Base-by-base conservation (phyloP, 2,329 filamentous ascomycete genomes). In the Teratosphaeria pseudoeucalypti region DNA sequence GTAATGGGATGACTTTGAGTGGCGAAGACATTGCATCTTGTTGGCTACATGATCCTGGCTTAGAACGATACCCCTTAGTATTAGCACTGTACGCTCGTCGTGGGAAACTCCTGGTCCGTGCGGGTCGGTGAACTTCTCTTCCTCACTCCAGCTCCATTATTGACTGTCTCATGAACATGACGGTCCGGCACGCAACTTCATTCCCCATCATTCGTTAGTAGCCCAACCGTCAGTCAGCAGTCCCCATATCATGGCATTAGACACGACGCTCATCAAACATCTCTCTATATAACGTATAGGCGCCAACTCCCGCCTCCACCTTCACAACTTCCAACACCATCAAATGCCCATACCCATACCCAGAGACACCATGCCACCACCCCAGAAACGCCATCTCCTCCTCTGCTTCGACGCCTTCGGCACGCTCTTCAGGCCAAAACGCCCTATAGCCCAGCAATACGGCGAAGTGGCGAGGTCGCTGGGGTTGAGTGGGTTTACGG, bases 381-480 rank as follows among this genome's bases (percentile, higher is more conserved):
- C 29, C 29, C 4, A 7, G 49, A 68, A 66, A 58, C 63, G 66
- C 19, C 81, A 82, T 61, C 75, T 86, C 1, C 71, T 86, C 0
- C 70, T 86, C 1, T 83, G 82, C 61, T 82, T 87, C 57, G 84
- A 87, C 68, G 84, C 84, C 4, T 86, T 86, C 64, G 83, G 81
- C n/a, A 87, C 84, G 0, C 73, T 87, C 2, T 86, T 85, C 70
- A 73, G 70, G 11, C 82, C 83, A 0, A 78, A 74, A 55, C 65
- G 67, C 10, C 73, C 81, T 1, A 77, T 86, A 7, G 73, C 76
- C 5, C 68, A 74, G 57, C 81, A 85, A 64, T 87, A 87, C 68
- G 76, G 72, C 43, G 71, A 76, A 23, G 74, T 81, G 2, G 84
- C 83, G 1, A 69, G 76, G 19, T 70, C 75, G 57, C 76, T 80